These are phyloP conservation scores for Rhododendron ovatum DNA, from an alignment of 148 eudicot species.

Conservation along the genomic window DNA sequence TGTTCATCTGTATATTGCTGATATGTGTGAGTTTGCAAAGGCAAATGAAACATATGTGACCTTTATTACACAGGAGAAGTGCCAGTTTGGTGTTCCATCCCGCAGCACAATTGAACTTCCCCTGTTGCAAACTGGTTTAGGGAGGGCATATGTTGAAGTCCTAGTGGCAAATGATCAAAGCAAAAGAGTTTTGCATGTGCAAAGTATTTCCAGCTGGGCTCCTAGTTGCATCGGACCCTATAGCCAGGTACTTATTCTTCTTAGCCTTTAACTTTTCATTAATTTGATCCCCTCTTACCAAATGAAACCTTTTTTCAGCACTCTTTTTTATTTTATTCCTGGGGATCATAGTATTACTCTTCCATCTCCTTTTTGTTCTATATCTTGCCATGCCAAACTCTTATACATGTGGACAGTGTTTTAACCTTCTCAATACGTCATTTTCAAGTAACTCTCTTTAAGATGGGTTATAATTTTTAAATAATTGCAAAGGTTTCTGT, in stretches of 20 bases:
- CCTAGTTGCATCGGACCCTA: conserved; percentile 98
- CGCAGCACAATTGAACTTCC: conserved; percentile 93
- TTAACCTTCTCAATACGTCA: background rate
- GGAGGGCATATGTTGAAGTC: conserved; percentile 77
- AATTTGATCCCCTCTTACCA: background rate
- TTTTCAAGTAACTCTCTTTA: background rate
- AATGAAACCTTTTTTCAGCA: background rate
- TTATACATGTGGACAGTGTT: background rate
- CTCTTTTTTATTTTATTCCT: background rate
- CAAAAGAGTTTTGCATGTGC: conserved; percentile 94
- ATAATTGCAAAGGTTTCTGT: background rate
- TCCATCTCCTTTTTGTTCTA: background rate
- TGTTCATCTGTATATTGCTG: conserved; percentile 76
- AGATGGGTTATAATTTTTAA: background rate
- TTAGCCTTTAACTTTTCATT: background rate
- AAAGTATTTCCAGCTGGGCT: conserved; percentile 96
- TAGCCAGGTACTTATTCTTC: conserved; percentile 66
- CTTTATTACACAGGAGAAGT: conserved; percentile 86
- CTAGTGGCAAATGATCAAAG: conserved; percentile 64
- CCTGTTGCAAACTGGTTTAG: conserved; percentile 61
- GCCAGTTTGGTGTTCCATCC: conserved; percentile 91
- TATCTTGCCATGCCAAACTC: background rate
- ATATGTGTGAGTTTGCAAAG: conserved; percentile 68
- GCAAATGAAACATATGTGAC: conserved; percentile 89
- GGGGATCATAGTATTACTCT: background rate